Conservation (phyloP, 2,329 filamentous ascomycete genomes). For the Blastomyces percursus region DNA sequence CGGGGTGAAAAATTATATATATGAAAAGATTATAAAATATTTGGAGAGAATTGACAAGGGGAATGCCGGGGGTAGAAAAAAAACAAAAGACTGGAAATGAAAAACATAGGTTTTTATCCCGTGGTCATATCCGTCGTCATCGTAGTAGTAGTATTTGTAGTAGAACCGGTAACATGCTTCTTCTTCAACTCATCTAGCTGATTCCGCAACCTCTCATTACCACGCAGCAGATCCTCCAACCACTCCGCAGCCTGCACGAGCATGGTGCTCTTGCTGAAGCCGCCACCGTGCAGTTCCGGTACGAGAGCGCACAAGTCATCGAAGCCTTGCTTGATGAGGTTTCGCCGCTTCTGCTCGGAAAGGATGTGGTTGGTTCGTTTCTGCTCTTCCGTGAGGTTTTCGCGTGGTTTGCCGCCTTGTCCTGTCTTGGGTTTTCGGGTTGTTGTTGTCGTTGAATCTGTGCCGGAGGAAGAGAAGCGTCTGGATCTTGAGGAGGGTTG, state of each 20-base stretch:
- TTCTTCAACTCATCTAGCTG: constrained; percentile 41
- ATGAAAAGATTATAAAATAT: neutral
- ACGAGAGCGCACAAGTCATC: constrained; percentile 68
- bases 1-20: neutral
- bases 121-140: neutral
- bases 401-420: constrained; percentile 32
- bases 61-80: neutral
- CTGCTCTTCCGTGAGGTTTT: constrained; percentile 63
- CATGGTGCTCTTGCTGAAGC: constrained; percentile 73
- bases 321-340: constrained; percentile 71
- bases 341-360: constrained; percentile 76
- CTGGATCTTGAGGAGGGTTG: constrained; percentile 5
- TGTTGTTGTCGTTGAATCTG: constrained; percentile 18
- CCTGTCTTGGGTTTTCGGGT: constrained; percentile 18
- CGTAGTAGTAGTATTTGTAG: too few relatives aligned
- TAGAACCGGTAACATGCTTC: neutral
- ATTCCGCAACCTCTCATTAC: constrained; percentile 52
- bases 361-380: constrained; percentile 78
- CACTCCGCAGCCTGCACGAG: constrained; percentile 66
- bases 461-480: constrained; percentile 11
- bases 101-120: neutral
- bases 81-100: neutral
- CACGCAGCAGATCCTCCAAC: constrained; percentile 59
- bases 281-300: constrained; percentile 60
- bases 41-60: neutral